A percentile compares a stretch with the other conserved stretches of the same genome.
These are phyloP conservation scores for Sporothrix pallida DNA, from an alignment of 2,329 filamentous ascomycete species.

Conservation along the genomic window DNA sequence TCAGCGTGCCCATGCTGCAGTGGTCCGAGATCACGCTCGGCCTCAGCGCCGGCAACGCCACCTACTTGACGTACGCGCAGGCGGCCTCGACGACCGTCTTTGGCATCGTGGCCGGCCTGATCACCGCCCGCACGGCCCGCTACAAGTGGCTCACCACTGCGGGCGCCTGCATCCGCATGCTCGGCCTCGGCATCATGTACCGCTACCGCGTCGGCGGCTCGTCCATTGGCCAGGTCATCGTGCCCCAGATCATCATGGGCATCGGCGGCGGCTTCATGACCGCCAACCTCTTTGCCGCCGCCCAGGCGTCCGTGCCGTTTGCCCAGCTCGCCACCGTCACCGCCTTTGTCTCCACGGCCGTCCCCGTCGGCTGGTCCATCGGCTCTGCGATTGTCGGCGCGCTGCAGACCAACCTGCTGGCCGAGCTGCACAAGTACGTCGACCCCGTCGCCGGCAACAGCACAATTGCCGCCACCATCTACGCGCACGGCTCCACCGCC, in stretches of 20 bases:
- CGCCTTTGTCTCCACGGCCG: slow-evolving; percentile 3
- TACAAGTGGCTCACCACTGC: slow-evolving; percentile 55
- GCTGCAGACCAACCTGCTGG: slow-evolving; percentile 13
- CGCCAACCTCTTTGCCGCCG: slow-evolving; percentile 1
- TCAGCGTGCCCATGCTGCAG: slow-evolving; percentile 40
- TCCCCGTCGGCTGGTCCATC: slow-evolving; percentile 20
- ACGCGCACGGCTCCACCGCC: not conserved
- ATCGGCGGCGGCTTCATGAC: slow-evolving; percentile 43
- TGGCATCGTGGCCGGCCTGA: slow-evolving; percentile 46
- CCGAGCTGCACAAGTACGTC: slow-evolving; percentile 3
- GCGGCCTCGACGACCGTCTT: slow-evolving; percentile 32
- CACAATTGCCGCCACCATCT: not conserved
- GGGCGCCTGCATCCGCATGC: slow-evolving; percentile 50
- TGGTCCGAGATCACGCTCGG: slow-evolving; percentile 53
- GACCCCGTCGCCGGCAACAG: not conserved
- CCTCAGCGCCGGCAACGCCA: slow-evolving; percentile 49
- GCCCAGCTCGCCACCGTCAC: slow-evolving; percentile 26
- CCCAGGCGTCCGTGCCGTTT: slow-evolving; percentile 26
- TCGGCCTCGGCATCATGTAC: slow-evolving; percentile 59
- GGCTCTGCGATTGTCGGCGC: slow-evolving; percentile 21
- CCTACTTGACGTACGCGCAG: slow-evolving; percentile 47
- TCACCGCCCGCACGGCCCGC: slow-evolving; percentile 48
- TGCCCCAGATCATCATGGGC: slow-evolving; percentile 56
- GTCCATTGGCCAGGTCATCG: slow-evolving; percentile 52
- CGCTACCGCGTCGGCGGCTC: slow-evolving; percentile 53